phyloP scores from a whole-genome alignment of 2,329 filamentous ascomycete genomes.

The Aspergillus sp. region DNA sequence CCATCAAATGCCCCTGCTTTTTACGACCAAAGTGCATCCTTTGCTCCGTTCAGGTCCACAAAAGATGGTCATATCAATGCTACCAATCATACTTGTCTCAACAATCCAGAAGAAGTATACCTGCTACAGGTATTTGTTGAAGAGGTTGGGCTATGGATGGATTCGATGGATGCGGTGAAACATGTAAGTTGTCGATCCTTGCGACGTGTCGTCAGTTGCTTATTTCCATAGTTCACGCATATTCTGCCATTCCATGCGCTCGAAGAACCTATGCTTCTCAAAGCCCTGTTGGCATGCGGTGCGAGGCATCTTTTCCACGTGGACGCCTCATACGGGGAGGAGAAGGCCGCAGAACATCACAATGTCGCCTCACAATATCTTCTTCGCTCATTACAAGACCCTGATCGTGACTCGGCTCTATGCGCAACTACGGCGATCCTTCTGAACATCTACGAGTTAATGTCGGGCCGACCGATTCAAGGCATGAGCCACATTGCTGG shows the following conservation, averaged over 20 bases:
- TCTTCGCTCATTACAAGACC: constrained; percentile 75
- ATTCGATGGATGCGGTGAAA: constrained; percentile 80
- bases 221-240: constrained; percentile 65
- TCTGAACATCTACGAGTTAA: constrained; percentile 89
- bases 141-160: constrained; percentile 92
- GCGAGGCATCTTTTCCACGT: constrained; percentile 76
- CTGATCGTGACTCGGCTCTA: constrained; percentile 77
- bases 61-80: constrained; percentile 44
- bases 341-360: constrained; percentile 80
- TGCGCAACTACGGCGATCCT: constrained; percentile 87
- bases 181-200: constrained; percentile 53
- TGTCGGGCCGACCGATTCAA: constrained; percentile 76
- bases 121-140: constrained; percentile 93
- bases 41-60: constrained; percentile 37
- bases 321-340: constrained; percentile 69
- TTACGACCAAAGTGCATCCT: constrained; percentile 37
- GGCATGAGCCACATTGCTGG: constrained; percentile 90
- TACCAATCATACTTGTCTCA: constrained; percentile 64
- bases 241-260: constrained; percentile 81
- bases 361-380: constrained; percentile 80
- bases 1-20: constrained; percentile 30
- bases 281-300: constrained; percentile 86
- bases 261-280: constrained; percentile 81
- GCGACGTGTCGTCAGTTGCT: constrained; percentile 9
- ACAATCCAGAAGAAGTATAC: constrained; percentile 74